Evolutionary conservation across 176 grass and related monocot genomes (phyloP).

Genomic region (Oryza australiensis): DNA sequence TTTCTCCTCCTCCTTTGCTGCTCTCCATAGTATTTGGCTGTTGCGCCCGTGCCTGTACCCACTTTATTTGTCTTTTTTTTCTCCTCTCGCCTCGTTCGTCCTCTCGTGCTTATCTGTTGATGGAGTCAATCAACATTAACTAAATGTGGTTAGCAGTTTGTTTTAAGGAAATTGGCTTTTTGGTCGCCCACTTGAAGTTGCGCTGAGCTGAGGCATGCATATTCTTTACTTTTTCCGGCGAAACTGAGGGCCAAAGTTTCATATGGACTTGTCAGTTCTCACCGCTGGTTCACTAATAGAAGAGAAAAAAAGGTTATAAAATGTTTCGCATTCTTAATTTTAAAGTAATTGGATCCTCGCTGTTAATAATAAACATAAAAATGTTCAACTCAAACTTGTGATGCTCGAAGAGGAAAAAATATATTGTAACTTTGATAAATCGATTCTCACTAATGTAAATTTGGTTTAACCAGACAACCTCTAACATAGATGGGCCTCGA

Average conservation of each 20-base stretch:
- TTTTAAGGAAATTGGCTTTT: not conserved
- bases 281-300: no score
- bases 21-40: not conserved
- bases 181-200: not conserved
- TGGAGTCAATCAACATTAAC: not conserved
- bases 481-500: no score
- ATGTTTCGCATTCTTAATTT: no score
- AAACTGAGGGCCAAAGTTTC: not conserved
- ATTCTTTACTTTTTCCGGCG: not conserved
- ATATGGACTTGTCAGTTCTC: no score
- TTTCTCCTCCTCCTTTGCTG: not conserved
- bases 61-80: not conserved
- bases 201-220: not conserved
- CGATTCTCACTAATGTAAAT: no score
- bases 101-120: not conserved
- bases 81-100: not conserved
- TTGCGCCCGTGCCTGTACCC: not conserved
- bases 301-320: no score
- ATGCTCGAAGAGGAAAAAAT: no score
- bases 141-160: not conserved
- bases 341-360: no score
- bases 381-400: no score
- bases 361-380: no score
- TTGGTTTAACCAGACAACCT: no score
- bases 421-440: no score